Evolutionary conservation across 495 filamentous ascomycete species (phyloP), one percentile per base, ranked within the genome.

Genomic region (Staphylotrichum longicolle): DNA sequence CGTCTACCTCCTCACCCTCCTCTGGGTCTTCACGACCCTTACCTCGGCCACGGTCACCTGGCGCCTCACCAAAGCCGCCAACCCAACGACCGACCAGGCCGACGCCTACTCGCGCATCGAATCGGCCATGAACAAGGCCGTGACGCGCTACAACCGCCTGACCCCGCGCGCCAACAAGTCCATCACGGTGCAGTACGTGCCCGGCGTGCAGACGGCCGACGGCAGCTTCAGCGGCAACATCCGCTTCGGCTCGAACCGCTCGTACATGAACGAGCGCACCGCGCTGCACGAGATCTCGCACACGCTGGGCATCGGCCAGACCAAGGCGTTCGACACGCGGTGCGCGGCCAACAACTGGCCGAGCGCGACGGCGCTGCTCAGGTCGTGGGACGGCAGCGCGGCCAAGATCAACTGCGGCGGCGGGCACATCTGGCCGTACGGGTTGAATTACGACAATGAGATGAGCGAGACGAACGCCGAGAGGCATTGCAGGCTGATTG

Each of bases 261-360:
- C 70, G 6, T 78, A 78, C 70, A 78, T 78, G 76, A 78, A 63
- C 54, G 72, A 78, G 68, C 75, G 76, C 37, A 77, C 75, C 41
- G 76, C 76, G 15, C 70, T 78, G 68, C 76, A 78, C 65, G 76
- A 78, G 71, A 78, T 74, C 46, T 39, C 74, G 34, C 76, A 78
- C 57, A 78, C 76, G 9, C 70, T 78, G 3, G 76, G 76, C 7
- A 66, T 78, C 8, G 76, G 76, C 7, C 74, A 75, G 69, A 75
- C 74, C 32, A 62, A 57, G 3, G 67, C 68, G 7, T 78, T 78
- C 58, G 70, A 78, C 53, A 57, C 52, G 20, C 58, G 65, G 10
- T 78, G 76, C 67, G 63, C 66, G 4, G 60, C 69, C 3, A 66
- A 68, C 44, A 66, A 75, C 65, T 78, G 76, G 76, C 72, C 76